These are phyloP conservation scores for Fimicolochytrium jonesii DNA, from an alignment of 192 early-diverging fungal genomes.

Conservation along the genomic window DNA sequence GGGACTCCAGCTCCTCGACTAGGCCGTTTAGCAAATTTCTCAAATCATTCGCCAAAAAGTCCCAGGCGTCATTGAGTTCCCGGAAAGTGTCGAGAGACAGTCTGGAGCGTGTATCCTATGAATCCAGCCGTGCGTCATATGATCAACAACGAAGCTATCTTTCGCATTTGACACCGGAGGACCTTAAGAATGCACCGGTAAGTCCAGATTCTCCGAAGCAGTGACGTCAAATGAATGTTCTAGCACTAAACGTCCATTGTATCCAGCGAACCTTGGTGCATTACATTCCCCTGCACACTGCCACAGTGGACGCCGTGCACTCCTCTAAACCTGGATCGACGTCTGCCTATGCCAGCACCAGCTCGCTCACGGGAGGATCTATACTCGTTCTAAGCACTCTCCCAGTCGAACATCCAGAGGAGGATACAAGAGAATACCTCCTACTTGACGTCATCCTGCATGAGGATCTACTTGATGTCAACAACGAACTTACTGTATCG, in stretches of 20 bases:
- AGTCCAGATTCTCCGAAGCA: not conserved
- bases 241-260: too few species aligned
- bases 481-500: constrained; percentile 12
- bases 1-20: too few species aligned
- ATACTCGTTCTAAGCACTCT: not conserved
- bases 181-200: constrained; percentile 33
- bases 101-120: too few species aligned
- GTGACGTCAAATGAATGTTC: too few species aligned
- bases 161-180: constrained; percentile 22
- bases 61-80: too few species aligned
- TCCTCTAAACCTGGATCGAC: not conserved
- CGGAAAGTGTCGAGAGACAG: too few species aligned
- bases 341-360: not conserved
- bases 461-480: constrained; percentile 19
- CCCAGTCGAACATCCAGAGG: not conserved
- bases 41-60: too few species aligned
- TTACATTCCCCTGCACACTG: constrained; percentile 36
- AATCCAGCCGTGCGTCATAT: constrained; percentile 1
- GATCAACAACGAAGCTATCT: constrained; percentile 12
- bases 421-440: not conserved
- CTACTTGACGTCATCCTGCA: constrained; percentile 20
- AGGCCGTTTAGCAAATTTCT: too few species aligned
- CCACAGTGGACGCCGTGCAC: constrained; percentile 23
- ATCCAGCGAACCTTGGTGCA: constrained; percentile 36
- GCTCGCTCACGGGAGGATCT: not conserved